Conservation (phyloP, 164 flowering plant species). For the Malania oleifera region DNA sequence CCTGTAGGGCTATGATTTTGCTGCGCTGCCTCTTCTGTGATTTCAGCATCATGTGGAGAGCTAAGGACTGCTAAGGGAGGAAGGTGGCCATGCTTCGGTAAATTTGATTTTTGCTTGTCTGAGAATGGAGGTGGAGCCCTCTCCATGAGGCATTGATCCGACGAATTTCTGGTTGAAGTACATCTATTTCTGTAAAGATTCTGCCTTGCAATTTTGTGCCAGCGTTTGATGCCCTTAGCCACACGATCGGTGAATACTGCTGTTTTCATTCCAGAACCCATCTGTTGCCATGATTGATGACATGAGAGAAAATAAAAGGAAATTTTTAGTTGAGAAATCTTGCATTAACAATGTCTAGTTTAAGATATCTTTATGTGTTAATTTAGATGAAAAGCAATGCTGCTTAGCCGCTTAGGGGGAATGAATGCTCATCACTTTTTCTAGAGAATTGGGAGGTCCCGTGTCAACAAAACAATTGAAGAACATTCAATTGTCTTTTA, state of each 20-base stretch:
- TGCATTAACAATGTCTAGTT: too few species aligned
- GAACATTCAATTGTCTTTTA: too few species aligned
- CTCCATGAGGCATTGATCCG: conserved; percentile 10
- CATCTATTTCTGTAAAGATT: conserved; percentile 22
- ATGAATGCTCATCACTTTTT: too few species aligned
- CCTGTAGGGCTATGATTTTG: background rate
- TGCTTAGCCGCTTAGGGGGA: too few species aligned
- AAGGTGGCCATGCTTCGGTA: conserved; percentile 1
- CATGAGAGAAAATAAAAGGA: background rate
- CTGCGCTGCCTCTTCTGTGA: conserved; percentile 8
- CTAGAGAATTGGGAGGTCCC: too few species aligned
- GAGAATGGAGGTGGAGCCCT: conserved; percentile 11
- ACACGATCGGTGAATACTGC: conserved; percentile 15
- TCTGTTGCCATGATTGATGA: conserved; percentile 6
- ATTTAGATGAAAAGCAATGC: too few species aligned
- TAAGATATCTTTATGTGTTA: too few species aligned
- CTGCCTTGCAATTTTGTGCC: conserved; percentile 20
- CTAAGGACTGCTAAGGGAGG: conserved; percentile 9
- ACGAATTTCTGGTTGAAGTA: conserved; percentile 11
- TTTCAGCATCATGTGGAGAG: conserved; percentile 4
- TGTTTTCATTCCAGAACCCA: conserved; percentile 16
- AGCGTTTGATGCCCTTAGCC: conserved; percentile 11
- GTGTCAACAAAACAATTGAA: too few species aligned
- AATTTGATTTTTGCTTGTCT: conserved; percentile 9
- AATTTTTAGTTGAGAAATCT: too few species aligned